Base-by-base conservation (phyloP, 495 filamentous ascomycete species). In the Hyaloscypha bicolor region DNA sequence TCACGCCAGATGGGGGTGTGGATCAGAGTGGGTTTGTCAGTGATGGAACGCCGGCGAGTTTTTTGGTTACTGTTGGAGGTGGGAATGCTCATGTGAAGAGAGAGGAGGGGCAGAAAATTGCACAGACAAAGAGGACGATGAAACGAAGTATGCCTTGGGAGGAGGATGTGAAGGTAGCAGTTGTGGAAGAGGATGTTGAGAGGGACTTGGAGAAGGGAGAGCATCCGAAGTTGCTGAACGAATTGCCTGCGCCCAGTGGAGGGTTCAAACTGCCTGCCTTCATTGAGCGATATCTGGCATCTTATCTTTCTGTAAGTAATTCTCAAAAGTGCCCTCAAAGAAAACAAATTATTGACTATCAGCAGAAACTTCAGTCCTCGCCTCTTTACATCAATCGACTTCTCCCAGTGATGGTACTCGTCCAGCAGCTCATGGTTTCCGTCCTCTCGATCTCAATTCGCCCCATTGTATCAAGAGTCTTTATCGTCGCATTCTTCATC, bases 1-100 rank as follows among this genome's bases (percentile, higher is more conserved):
- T 93, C 3, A 82, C 81, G 29, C 83, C 88, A 2, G 76, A 76
- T 21, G 82, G 81, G 59, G 84, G 81, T 0, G 68, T 74, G 12
- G 87, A 91, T 76, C 87, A 88, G 70, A 85, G 83, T 30, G 90
- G 90, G 3, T 84, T 82, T 57, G 84, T 92, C n/a, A 83, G 73
- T 63, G 86, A 86, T 73, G 73, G 74, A 4, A 83, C 76, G 57
- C 90, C 90, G 3, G 64, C 74, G 63, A 68, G 87, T 51, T 82
- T 91, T 63, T 86, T 85, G 0, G 82, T 93, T 14, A 81, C 84
- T 29, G 78, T 93, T 37, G 89, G 90, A 12, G 90, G 90, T 6
- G 70, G 78, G 11, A 66, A 69, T 51, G 70, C 56, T 11, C 55
- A 29, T 30, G 56, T 55, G 22, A 60, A 60, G 58, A 52, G 45